These are phyloP conservation scores for Cochlearia excelsa DNA, from an alignment of 345 rosid genomes.

Conservation along the genomic window DNA sequence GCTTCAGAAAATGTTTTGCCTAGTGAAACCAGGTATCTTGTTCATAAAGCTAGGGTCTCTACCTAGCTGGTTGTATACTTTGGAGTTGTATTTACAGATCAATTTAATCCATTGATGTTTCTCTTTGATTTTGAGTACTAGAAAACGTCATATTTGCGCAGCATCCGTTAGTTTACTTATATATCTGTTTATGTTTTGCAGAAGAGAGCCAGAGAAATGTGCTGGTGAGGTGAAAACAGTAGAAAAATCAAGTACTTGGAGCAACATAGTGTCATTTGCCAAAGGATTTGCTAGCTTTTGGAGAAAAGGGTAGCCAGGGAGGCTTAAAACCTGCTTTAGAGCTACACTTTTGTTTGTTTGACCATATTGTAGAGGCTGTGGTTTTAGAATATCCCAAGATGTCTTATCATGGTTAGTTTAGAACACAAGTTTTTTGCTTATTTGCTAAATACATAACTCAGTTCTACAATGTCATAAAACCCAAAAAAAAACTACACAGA, in stretches of 20 bases:
- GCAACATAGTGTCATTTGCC: slow-evolving; percentile 29
- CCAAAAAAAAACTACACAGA: no score
- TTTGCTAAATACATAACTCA: no score
- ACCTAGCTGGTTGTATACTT: no score
- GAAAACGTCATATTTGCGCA: not conserved
- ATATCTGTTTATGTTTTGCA: not conserved
- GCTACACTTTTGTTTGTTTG: not conserved
- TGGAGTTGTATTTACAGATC: no score
- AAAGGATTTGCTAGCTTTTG: slow-evolving; percentile 24
- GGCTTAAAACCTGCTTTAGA: not conserved
- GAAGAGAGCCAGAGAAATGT: no score
- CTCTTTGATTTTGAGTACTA: not conserved
- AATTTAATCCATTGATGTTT: no score
- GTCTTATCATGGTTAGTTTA: not conserved
- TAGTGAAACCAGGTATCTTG: no score
- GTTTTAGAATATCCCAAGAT: not conserved
- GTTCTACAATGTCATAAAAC: no score
- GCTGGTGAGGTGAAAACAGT: slow-evolving; percentile 5
- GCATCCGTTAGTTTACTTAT: slow-evolving; percentile 3
- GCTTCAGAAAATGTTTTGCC: no score
- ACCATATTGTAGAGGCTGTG: not conserved
- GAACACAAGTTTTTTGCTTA: not conserved
- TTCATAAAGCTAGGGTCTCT: no score
- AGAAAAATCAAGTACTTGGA: slow-evolving; percentile 28
- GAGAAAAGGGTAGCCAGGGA: slow-evolving; percentile 24